Base-by-base conservation (phyloP, 352 stramenopile species). In the Phytopythium helicoides region DNA sequence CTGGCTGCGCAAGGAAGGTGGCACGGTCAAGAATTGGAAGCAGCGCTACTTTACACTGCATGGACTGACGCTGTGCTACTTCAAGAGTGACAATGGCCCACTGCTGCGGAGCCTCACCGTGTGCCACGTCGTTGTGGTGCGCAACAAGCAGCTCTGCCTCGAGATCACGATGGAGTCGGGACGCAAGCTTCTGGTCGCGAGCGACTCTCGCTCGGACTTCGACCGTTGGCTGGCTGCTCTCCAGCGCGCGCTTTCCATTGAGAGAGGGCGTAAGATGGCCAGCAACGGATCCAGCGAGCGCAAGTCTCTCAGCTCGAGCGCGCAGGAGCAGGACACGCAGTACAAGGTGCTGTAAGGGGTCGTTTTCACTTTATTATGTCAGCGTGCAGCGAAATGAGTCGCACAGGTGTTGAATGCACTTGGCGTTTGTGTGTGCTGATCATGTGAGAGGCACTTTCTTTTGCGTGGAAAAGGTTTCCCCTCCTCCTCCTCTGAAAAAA, bases 1-100 rank as follows among this genome's bases (percentile, higher is more conserved):
- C 6, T 94, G 78, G 75, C 69, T 94, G 6, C 71, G 72, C 10
- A 94, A 94, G 55, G 79, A 94, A 73, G 84, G 84, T 28, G 80
- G 84, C 35, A 86, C 78, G 1, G 72, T 94, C 52, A 90, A 88
- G 60, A 90, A 73, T 51, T 94, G 84, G 84, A 94, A 94, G 55
- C 68, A 74, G 15, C 77, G 84, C 8, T 94, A 87, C 47, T 94
- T 94, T 59, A 91, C 77, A 1, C 62, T 94, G 12, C 80, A 87
- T 26, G 79, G 81, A 7, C 73, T 78, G 36, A 81, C 71, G n/a
- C 57, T 94, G 49, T 86, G 79, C 44, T 94, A 94, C 62, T 94
- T 87, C 49, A 89, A 92, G 60, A 94, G 80, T 39, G 81, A 89
- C 59, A 86, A 85, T 25, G 84, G 81, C 0, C 69, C 79, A 4